Evolutionary conservation across 2,329 filamentous ascomycete species (phyloP).

Genomic region (Claviceps citrina): DNA sequence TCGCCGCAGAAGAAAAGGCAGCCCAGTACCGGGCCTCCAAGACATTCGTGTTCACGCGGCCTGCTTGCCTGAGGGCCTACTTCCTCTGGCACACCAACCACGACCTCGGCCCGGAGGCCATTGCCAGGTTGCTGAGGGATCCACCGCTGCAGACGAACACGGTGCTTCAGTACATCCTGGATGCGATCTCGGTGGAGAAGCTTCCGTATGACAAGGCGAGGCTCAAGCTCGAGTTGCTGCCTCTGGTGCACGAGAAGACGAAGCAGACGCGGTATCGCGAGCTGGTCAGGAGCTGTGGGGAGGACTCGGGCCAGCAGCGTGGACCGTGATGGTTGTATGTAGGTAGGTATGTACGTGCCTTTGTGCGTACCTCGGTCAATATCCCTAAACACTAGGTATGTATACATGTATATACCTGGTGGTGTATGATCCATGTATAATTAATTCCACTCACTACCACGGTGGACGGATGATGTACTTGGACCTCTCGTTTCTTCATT

Average conservation of each 20-base stretch:
- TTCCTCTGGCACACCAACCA: slow-evolving; percentile 45
- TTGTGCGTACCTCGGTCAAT: too few species aligned
- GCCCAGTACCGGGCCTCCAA: slow-evolving; percentile 21
- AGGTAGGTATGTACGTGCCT: not conserved
- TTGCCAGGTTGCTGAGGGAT: slow-evolving; percentile 42
- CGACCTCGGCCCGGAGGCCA: slow-evolving; percentile 28
- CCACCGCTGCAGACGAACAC: slow-evolving; percentile 43
- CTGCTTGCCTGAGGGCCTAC: slow-evolving; percentile 39
- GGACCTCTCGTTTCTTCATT: too few species aligned
- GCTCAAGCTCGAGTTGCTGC: slow-evolving; percentile 29
- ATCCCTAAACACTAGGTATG: too few species aligned
- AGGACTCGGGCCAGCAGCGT: not conserved
- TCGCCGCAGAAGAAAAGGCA: slow-evolving; percentile 26
- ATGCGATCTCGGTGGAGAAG: slow-evolving; percentile 34
- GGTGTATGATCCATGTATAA: too few species aligned
- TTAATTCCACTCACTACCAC: too few species aligned
- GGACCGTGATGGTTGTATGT: not conserved
- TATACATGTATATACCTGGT: too few species aligned
- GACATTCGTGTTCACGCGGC: slow-evolving; percentile 11
- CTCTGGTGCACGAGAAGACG: slow-evolving; percentile 14
- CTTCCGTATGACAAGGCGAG: slow-evolving; percentile 33
- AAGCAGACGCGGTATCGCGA: slow-evolving; percentile 11
- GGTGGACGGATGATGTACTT: too few species aligned
- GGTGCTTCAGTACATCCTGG: slow-evolving; percentile 43
- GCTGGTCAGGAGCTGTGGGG: slow-evolving; percentile 13